These are phyloP conservation scores for Maudiozyma serrabonitensis DNA, from an alignment of 805 yeast genomes.

Conservation along the genomic window DNA sequence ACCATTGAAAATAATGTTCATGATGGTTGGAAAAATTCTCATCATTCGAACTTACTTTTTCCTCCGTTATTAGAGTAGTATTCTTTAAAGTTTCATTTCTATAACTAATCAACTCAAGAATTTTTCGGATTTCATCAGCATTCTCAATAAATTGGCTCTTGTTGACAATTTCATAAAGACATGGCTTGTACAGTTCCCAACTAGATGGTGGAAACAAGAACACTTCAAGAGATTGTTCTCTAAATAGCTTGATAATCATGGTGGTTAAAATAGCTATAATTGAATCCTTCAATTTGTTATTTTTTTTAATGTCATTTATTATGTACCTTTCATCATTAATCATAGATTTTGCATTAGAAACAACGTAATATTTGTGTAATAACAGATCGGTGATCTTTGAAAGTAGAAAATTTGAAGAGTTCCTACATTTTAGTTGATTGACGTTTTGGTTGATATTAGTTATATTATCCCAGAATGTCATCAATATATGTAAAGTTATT, in stretches of 20 bases:
- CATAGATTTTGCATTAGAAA: slow-evolving; percentile 29
- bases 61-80: slow-evolving; percentile 25
- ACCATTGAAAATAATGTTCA: background rate
- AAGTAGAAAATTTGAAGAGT: slow-evolving; percentile 32
- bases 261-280: slow-evolving; percentile 19
- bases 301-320: slow-evolving; percentile 30
- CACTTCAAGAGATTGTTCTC: slow-evolving; percentile 35
- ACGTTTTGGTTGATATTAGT: slow-evolving; percentile 24
- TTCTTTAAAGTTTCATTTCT: slow-evolving; percentile 65
- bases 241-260: slow-evolving; percentile 26
- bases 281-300: slow-evolving; percentile 24
- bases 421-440: background rate
- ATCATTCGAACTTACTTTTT: background rate
- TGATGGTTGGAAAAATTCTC: background rate
- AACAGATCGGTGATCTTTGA: slow-evolving; percentile 58
- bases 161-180: slow-evolving; percentile 32
- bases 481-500: slow-evolving; percentile 41
- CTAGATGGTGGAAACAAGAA: slow-evolving; percentile 50
- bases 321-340: slow-evolving; percentile 30
- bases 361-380: slow-evolving; percentile 37
- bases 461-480: slow-evolving; percentile 65
- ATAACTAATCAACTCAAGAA: slow-evolving; percentile 50
- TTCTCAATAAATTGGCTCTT: slow-evolving; percentile 20
- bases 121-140: slow-evolving; percentile 30
- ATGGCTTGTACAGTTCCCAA: slow-evolving; percentile 47